These are phyloP conservation scores for Talaromyces atroroseus DNA, from an alignment of 2,329 filamentous ascomycete genomes.

Conservation along the genomic window DNA sequence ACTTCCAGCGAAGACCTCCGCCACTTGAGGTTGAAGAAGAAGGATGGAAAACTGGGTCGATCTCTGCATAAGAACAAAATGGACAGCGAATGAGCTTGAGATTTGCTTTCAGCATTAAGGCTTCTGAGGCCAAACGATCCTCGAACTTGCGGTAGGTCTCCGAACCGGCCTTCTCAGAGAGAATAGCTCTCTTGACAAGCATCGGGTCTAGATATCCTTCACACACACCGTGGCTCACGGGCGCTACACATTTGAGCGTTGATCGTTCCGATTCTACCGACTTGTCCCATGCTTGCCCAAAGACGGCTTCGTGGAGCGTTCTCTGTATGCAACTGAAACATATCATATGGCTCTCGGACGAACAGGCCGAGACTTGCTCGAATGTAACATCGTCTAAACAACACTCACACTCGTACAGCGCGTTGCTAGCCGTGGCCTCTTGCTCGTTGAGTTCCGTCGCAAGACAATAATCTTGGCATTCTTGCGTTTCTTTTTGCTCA, in stretches of 20 bases:
- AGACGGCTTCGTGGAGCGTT: slow-evolving; percentile 79
- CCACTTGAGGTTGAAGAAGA: slow-evolving; percentile 25
- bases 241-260: slow-evolving; percentile 77
- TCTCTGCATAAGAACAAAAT: slow-evolving; percentile 86
- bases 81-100: slow-evolving; percentile 78
- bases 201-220: slow-evolving; percentile 64
- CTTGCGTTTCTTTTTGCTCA: slow-evolving; percentile 32
- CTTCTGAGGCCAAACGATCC: slow-evolving; percentile 70
- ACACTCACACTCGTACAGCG: slow-evolving; percentile 45
- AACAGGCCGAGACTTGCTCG: slow-evolving; percentile 44
- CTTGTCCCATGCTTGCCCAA: slow-evolving; percentile 85
- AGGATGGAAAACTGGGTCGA: slow-evolving; percentile 69
- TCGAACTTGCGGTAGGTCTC: slow-evolving; percentile 73
- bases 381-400: slow-evolving; percentile 45
- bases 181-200: slow-evolving; percentile 67
- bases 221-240: slow-evolving; percentile 62
- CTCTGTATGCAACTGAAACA: slow-evolving; percentile 71
- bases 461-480: slow-evolving; percentile 31
- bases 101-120: slow-evolving; percentile 63
- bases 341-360: slow-evolving; percentile 39
- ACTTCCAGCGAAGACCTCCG: slow-evolving; percentile 48
- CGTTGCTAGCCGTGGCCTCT: slow-evolving; percentile 37
- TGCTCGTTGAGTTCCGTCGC: slow-evolving; percentile 40
- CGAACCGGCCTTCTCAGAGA: slow-evolving; percentile 61
- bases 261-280: slow-evolving; percentile 68